phyloP scores from a whole-genome alignment of 192 early-diverging fungal species.

The Coemansia sp. region DNA sequence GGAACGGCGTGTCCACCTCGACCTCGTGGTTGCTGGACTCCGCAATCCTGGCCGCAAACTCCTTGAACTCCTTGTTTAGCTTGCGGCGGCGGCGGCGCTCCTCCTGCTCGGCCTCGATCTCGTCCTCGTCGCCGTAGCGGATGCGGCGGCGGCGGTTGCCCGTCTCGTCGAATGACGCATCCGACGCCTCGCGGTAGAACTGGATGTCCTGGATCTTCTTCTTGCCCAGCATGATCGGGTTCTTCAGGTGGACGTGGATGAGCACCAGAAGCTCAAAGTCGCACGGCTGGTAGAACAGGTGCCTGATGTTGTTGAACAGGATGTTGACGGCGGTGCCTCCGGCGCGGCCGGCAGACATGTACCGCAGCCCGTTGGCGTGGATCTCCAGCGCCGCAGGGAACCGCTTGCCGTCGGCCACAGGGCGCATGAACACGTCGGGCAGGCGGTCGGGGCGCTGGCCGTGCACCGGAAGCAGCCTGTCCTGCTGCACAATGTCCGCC shows the following conservation, averaged over 20 bases:
- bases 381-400: constrained; percentile 94
- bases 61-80: constrained; percentile 92
- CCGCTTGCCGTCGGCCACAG: constrained; percentile 89
- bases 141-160: constrained; percentile 84
- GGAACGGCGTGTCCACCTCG: constrained; percentile 91
- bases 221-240: constrained; percentile 97
- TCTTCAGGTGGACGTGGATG: constrained; percentile 93
- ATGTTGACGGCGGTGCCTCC: constrained; percentile 85
- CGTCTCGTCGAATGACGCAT: constrained; percentile 95
- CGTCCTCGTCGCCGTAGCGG: constrained; percentile 98
- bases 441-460: constrained; percentile 75
- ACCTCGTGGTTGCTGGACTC: constrained; percentile 77
- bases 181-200: constrained; percentile 96
- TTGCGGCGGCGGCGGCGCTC: constrained; percentile 79
- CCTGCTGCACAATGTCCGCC: constrained; percentile 96
- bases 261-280: constrained; percentile 95
- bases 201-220: constrained; percentile 98
- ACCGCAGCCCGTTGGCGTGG: constrained; percentile 93
- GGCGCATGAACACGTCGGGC: constrained; percentile 89
- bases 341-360: constrained; percentile 72
- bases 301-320: constrained; percentile 96
- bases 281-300: constrained; percentile 98
- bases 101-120: constrained; percentile 93
- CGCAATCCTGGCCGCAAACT: constrained; percentile 88
- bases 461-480: constrained; percentile 74